Conservation (phyloP, 2,329 filamentous ascomycete genomes). For the Epichloe baconii region DNA sequence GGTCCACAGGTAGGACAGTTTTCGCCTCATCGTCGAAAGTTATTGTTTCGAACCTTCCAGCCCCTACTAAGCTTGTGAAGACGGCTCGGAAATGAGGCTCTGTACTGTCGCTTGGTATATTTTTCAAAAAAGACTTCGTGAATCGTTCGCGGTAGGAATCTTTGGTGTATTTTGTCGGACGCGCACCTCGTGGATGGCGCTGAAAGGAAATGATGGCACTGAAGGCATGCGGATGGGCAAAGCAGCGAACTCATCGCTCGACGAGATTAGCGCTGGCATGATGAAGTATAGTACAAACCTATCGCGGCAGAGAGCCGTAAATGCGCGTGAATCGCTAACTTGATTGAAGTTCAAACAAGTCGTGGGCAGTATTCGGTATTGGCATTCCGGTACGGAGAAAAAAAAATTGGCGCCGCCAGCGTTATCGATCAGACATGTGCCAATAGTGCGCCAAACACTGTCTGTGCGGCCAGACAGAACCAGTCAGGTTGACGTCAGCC, state of each 20-base stretch:
- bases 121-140: constrained; percentile 83
- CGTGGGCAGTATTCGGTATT: too few species aligned
- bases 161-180: constrained; percentile 73
- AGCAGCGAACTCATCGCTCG: constrained; percentile 47
- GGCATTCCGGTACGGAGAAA: too few species aligned
- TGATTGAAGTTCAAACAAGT: background rate
- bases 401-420: background rate
- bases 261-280: constrained; percentile 17
- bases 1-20: constrained; percentile 27
- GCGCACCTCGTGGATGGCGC: constrained; percentile 72
- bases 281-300: background rate
- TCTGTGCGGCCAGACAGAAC: background rate
- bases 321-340: background rate
- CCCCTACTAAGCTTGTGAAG: constrained; percentile 61
- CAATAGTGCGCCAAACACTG: background rate
- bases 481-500: background rate
- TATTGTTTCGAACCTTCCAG: constrained; percentile 65
- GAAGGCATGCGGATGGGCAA: constrained; percentile 56
- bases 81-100: constrained; percentile 62
- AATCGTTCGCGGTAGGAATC: constrained; percentile 57
- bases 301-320: background rate
- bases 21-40: constrained; percentile 55
- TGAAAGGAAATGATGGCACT: constrained; percentile 45
- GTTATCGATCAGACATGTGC: constrained; percentile 3
- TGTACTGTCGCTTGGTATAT: constrained; percentile 75